Base-by-base conservation (phyloP, 148 eudicot genomes). In the Rhododendron griersonianum region DNA sequence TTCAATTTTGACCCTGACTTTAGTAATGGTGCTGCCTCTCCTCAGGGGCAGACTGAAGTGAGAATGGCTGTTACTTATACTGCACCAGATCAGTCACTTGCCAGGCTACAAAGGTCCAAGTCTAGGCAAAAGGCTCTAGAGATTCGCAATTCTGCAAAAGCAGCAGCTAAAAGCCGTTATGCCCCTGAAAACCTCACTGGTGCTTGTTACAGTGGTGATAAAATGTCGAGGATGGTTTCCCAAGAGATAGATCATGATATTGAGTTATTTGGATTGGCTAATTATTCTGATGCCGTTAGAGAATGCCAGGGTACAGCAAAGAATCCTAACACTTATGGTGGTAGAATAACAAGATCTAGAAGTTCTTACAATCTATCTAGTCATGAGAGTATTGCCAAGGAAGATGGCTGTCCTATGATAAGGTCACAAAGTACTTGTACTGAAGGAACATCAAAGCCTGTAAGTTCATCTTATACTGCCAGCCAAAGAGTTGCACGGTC, bases 111-210 rank as follows among this genome's bases (percentile, higher is more conserved):
- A 83, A 92, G 96, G 86, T 96, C 99, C 81, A 96, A 87, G 89
- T 93, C 98, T 19, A 93, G 98, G 85, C 99, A 94, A 91, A 95
- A 91, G 89, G 99, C 98, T 84, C 83, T 94, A 80, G 91, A 95
- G 93, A 91, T 91, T 82, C 98, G 98, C 25, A 92, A 88, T 77
- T 92, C 96, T 88, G 92, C 86, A 86, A 92, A 92, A 90, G 78
- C 89, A 67, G 83, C 88, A 81, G 85, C 81, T 33, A 92, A 90
- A 90, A 90, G 91, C 80, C 71, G 87, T 67, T 88, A 84, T 75
- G 85, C 86, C 55, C 51, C 85, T 87, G 88, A 87, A 82, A 88
- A 82, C 59, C 81, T 53, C 15, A 75, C 81, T 44, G 84, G 80
- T 80, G 77, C 21, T 85, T 87, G 81, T 84, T 84, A 87, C 80